A percentile compares a stretch with the other conserved stretches of the same genome.
phyloP scores from a whole-genome alignment of 2,329 filamentous ascomycete species.

The Pyrenochaeta sp. region DNA sequence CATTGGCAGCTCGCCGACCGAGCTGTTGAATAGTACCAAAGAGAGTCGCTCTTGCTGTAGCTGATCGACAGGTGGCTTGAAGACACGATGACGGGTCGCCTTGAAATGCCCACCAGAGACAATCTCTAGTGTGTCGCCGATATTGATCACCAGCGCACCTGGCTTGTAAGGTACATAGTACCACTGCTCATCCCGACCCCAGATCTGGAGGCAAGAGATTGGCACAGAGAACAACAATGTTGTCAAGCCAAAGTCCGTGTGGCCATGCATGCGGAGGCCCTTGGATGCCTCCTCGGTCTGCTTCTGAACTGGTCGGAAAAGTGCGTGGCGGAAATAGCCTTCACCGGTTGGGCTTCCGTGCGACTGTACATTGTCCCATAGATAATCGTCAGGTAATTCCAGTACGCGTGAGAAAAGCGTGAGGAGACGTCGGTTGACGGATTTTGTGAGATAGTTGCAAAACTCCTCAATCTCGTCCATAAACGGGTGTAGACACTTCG shows the following conservation, averaged over 20 bases:
- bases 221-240: constrained; percentile 35
- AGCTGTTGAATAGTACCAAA: constrained; percentile 32
- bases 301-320: constrained; percentile 34
- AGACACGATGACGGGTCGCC: constrained; percentile 56
- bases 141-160: constrained; percentile 37
- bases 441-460: constrained; percentile 58
- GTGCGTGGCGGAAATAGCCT: constrained; percentile 34
- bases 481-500: constrained; percentile 58
- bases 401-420: constrained; percentile 33
- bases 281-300: constrained; percentile 31
- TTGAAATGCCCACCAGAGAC: constrained; percentile 59
- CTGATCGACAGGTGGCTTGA: constrained; percentile 55
- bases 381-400: constrained; percentile 31
- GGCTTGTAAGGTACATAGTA: constrained; percentile 37
- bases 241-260: constrained; percentile 36
- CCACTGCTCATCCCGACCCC: constrained; percentile 34
- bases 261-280: constrained; percentile 44
- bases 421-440: constrained; percentile 54
- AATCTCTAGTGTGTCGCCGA: constrained; percentile 49
- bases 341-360: constrained; percentile 32
- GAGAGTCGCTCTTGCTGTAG: constrained; percentile 43
- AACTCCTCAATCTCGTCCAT: constrained; percentile 61
- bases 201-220: constrained; percentile 36
- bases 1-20: constrained; percentile 29
- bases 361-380: constrained; percentile 34